Evolutionary conservation across 1,139 yeast genomes (phyloP), one percentile per base, ranked within the genome.

Genomic region (Saccharomyces hybrid): DNA sequence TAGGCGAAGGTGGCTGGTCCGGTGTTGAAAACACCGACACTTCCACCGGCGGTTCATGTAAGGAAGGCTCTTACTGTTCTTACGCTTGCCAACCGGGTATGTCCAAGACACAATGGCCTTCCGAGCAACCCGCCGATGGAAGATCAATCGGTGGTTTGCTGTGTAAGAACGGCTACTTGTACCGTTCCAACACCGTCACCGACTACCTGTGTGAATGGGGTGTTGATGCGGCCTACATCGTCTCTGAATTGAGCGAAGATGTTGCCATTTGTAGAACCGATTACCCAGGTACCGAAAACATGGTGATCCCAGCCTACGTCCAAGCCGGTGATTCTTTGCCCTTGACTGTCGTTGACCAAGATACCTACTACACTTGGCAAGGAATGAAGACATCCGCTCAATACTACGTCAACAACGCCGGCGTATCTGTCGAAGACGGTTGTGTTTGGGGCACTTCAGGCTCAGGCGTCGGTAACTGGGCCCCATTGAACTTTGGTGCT

Each of bases 361-460:
- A 74, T 67, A 69, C 75, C 60, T 91, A 91, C 81, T 91, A 82
- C 82, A 72, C 71, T 55, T 90, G 97, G 97, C 68, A 74, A 71
- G 95, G 95, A 55, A 78, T 80, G 73, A 75, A 80, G 65, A 91
- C 98, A 55, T 88, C 96, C 58, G 86, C 96, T 64, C 98, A 91
- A 78, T 91, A 87, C 81, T 91, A 91, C 75, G 98, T 91, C 62
- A 91, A 91, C 83, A 81, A 91, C 69, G 96, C 96, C 55, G 97
- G 97, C 77, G 90, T 90, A 61, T 79, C 86, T 57, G 82, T 81
- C 70, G 83, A 83, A 71, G 90, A 88, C 60, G 98, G 96, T 64
- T 91, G 98, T 78, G 73, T 86, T 65, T 91, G 98, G 98, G 96
- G 96, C 71, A 71, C 81, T 50, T 67, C 78, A 14, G 88, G 90